These are phyloP conservation scores for Kalanchoe fedtschenkoi DNA, from an alignment of 164 flowering plant genomes.

Conservation along the genomic window DNA sequence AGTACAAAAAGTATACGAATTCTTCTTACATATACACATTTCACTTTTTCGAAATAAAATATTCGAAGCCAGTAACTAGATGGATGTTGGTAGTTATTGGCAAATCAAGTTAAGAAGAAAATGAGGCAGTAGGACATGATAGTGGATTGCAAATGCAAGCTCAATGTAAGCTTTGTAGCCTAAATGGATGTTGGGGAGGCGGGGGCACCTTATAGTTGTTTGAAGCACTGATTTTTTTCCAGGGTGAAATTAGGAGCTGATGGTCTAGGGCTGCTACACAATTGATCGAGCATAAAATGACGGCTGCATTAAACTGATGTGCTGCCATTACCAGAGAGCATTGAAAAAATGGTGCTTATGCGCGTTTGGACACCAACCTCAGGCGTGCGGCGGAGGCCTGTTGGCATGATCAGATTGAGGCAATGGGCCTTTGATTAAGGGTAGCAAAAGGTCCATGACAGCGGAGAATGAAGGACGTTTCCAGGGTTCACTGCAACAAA, in stretches of 20 bases:
- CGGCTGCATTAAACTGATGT: background rate
- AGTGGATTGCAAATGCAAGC: too few relatives aligned
- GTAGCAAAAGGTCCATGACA: constrained; percentile 62
- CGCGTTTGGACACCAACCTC: constrained; percentile 15
- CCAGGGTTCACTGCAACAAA: constrained; percentile 69
- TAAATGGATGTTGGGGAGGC: too few relatives aligned
- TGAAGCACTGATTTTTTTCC: background rate
- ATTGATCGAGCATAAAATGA: background rate
- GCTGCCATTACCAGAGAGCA: constrained; percentile 11
- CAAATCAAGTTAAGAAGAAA: too few relatives aligned
- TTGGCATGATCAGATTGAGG: constrained; percentile 37
- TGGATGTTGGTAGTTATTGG: too few relatives aligned
- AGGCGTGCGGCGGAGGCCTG: constrained; percentile 23
- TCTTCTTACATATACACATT: too few relatives aligned
- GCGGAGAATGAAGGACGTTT: constrained; percentile 69
- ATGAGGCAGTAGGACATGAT: too few relatives aligned
- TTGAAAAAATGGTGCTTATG: constrained; percentile 23
- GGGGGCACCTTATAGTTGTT: too few relatives aligned
- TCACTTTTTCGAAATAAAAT: too few relatives aligned
- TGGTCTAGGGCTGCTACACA: background rate
- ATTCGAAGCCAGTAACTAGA: too few relatives aligned
- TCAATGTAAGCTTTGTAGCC: too few relatives aligned
- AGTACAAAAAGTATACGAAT: too few relatives aligned
- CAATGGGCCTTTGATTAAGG: constrained; percentile 42
- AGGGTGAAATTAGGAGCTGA: background rate